Evolutionary conservation across 176 grass and related monocot genomes (phyloP).

Genomic region (Oryza officinalis): DNA sequence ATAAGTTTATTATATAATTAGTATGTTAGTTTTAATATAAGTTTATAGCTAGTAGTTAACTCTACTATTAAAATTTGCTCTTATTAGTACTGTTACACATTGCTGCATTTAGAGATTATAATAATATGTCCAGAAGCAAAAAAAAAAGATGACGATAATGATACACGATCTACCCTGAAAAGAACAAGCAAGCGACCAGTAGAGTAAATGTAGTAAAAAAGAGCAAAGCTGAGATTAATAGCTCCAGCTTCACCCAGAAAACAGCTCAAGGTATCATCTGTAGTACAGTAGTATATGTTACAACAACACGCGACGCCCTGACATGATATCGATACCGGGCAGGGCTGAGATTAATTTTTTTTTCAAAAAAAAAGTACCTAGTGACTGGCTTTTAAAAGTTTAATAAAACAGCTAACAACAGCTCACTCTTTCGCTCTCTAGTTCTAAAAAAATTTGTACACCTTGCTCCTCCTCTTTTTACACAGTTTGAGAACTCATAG

Average conservation of each 20-base stretch:
- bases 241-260: slow-evolving; percentile 12
- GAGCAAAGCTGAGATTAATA: slow-evolving; percentile 29
- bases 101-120: no score
- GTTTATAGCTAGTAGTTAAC: no score
- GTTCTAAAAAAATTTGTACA: slow-evolving; percentile 42
- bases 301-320: slow-evolving; percentile 15
- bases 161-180: background rate
- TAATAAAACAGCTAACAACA: slow-evolving; percentile 23
- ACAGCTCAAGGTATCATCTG: background rate
- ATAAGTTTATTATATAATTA: no score
- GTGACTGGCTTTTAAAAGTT: background rate
- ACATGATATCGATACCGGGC: background rate
- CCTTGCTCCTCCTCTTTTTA: slow-evolving; percentile 19
- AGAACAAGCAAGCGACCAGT: background rate
- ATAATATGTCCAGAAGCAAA: background rate
- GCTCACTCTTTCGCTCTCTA: background rate
- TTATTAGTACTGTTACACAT: no score
- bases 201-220: no score
- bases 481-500: slow-evolving; percentile 16
- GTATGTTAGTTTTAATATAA: no score
- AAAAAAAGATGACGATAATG: background rate
- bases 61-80: no score
- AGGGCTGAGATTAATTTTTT: background rate
- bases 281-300: background rate
- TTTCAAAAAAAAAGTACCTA: background rate